A percentile compares a stretch with the other conserved stretches of the same genome.
phyloP scores from a whole-genome alignment of 1,284 basidiomycete genomes.

The Cryptococcus floricola region DNA sequence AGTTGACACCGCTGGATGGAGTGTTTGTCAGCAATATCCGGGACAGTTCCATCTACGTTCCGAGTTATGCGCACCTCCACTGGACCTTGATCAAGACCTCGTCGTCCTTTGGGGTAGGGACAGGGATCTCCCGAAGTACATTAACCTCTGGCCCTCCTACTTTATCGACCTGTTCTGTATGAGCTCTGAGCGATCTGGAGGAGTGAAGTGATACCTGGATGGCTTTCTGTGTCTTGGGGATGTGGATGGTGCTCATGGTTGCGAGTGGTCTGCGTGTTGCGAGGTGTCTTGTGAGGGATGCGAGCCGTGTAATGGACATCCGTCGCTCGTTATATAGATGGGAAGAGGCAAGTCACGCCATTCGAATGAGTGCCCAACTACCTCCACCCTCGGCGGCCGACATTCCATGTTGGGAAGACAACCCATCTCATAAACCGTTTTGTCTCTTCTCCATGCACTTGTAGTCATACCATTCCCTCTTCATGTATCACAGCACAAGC shows the following conservation, averaged over 20 bases:
- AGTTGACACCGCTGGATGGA: background rate
- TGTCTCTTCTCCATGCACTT: no score
- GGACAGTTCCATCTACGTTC: no score
- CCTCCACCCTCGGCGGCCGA: no score
- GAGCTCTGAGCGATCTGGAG: background rate
- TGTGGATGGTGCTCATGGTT: constrained; percentile 6
- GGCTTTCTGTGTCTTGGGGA: constrained; percentile 55
- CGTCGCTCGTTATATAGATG: no score
- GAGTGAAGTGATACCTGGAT: constrained; percentile 39
- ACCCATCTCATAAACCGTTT: no score
- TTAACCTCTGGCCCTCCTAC: constrained; percentile 70
- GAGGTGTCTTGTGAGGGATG: no score
- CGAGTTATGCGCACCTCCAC: constrained; percentile 23
- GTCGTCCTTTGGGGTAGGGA: constrained; percentile 60
- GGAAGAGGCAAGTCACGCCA: no score
- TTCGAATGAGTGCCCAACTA: no score
- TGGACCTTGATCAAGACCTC: constrained; percentile 77
- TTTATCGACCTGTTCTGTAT: constrained; percentile 44
- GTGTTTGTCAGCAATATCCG: background rate
- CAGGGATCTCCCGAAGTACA: constrained; percentile 56
- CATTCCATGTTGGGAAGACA: no score
- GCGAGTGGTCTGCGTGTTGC: background rate
- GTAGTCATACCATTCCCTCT: no score
- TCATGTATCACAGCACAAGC: no score
- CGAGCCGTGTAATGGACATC: no score